Percentiles rank a stretch among this genome's conserved stretches.
Evolutionary conservation across 768 basidiomycete genomes (phyloP).

Genomic region (Gautieria morchelliformis): DNA sequence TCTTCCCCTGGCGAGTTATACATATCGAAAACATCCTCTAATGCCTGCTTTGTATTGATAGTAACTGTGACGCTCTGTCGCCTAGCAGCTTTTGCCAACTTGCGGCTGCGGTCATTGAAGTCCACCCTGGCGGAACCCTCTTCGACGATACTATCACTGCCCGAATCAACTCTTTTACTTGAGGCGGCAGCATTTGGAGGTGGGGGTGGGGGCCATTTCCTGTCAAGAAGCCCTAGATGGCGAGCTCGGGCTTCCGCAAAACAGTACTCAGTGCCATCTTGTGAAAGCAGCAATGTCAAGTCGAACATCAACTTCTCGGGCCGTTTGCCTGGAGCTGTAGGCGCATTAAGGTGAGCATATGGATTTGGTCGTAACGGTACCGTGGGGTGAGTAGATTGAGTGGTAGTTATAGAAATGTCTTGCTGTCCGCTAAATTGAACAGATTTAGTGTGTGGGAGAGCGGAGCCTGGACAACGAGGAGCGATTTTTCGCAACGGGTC

Average conservation of each 20-base stretch:
- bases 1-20: conserved; percentile 81
- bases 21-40: conserved; percentile 92
- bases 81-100: conserved; percentile 22
- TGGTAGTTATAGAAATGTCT: conserved; percentile 17
- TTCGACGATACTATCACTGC: background rate
- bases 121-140: conserved; percentile 29
- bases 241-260: conserved; percentile 76
- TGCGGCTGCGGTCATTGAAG: conserved; percentile 52
- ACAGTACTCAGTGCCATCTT: conserved; percentile 72
- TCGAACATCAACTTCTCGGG: conserved; percentile 66
- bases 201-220: conserved; percentile 72
- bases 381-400: background rate
- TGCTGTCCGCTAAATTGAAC: conserved; percentile 13
- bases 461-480: background rate
- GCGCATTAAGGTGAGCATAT: conserved; percentile 67
- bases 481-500: background rate
- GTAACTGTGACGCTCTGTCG: conserved; percentile 62
- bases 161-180: background rate
- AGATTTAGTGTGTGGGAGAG: background rate
- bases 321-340: conserved; percentile 56
- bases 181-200: conserved; percentile 30
- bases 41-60: conserved; percentile 92
- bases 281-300: conserved; percentile 61
- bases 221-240: conserved; percentile 73
- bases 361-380: conserved; percentile 23